Conservation (phyloP, 176 grass and related monocot species). For the Coix lacrymajobi region DNA sequence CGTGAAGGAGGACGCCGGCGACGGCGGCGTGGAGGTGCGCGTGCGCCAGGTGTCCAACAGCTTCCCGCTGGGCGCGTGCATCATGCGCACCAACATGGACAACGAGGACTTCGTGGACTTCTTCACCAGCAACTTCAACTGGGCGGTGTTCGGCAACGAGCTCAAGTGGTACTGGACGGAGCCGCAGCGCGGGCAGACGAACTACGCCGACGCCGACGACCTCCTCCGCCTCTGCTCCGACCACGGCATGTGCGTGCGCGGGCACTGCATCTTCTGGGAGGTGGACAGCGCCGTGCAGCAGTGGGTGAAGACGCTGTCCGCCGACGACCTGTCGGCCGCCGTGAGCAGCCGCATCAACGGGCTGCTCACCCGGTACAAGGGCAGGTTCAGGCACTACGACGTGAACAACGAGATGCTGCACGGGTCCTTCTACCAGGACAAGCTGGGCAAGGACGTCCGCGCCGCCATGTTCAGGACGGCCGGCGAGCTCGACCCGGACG, state of each 20-base stretch:
- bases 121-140: constrained; percentile 81
- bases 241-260: constrained; percentile 55
- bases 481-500: constrained; percentile 49
- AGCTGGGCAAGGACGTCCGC: constrained; percentile 58
- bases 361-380: constrained; percentile 75
- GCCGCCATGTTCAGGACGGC: constrained; percentile 65
- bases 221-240: constrained; percentile 75
- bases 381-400: constrained; percentile 79
- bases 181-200: constrained; percentile 56
- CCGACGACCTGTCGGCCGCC: constrained; percentile 49
- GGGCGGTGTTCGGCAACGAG: constrained; percentile 93
- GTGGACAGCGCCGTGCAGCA: constrained; percentile 58
- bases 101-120: constrained; percentile 91
- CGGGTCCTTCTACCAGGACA: constrained; percentile 84
- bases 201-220: constrained; percentile 77
- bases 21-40: neutral
- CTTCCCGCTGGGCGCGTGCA: constrained; percentile 83
- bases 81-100: constrained; percentile 81
- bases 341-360: constrained; percentile 43
- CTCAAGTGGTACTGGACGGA: constrained; percentile 98
- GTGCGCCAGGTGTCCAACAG: neutral
- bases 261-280: constrained; percentile 97
- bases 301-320: constrained; percentile 58
- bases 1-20: neutral
- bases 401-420: constrained; percentile 97